phyloP scores from a whole-genome alignment of 2,329 filamentous ascomycete genomes.

The Alternaria viburni region DNA sequence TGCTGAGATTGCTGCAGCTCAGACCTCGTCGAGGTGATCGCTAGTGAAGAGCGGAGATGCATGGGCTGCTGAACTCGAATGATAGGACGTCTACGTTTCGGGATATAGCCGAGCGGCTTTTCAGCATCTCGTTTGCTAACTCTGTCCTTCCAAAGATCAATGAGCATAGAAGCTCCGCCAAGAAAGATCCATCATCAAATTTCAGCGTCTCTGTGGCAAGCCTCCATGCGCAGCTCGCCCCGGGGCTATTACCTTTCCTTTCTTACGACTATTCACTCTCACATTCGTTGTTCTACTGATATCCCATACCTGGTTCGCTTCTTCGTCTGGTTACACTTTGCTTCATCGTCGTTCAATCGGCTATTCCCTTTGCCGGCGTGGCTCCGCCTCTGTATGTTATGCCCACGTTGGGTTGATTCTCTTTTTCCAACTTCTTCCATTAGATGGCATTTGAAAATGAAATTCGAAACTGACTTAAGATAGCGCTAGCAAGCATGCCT shows the following conservation, averaged over 20 bases:
- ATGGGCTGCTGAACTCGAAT: background rate
- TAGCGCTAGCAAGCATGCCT: background rate
- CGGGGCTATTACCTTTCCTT: background rate
- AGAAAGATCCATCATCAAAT: background rate
- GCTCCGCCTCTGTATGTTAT: background rate
- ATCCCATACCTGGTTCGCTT: conserved; percentile 4
- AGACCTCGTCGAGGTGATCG: conserved; percentile 33
- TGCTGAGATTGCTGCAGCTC: conserved; percentile 15
- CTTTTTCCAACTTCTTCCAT: background rate
- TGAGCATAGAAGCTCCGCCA: background rate
- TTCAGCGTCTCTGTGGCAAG: background rate
- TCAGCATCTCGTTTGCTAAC: background rate
- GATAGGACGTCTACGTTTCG: background rate
- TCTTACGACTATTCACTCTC: background rate
- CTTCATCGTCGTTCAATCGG: conserved; percentile 3
- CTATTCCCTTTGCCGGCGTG: background rate
- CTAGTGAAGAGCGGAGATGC: conserved; percentile 29
- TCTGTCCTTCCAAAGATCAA: background rate
- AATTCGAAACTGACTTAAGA: background rate
- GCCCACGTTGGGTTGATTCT: background rate
- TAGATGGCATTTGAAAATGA: background rate
- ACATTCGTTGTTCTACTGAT: conserved; percentile 12
- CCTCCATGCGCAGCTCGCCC: background rate
- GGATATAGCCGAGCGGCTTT: background rate
- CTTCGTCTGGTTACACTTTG: conserved; percentile 6